Evolutionary conservation across 2,329 filamentous ascomycete species (phyloP).

Genomic region (Myriosclerotinia duriaeana): DNA sequence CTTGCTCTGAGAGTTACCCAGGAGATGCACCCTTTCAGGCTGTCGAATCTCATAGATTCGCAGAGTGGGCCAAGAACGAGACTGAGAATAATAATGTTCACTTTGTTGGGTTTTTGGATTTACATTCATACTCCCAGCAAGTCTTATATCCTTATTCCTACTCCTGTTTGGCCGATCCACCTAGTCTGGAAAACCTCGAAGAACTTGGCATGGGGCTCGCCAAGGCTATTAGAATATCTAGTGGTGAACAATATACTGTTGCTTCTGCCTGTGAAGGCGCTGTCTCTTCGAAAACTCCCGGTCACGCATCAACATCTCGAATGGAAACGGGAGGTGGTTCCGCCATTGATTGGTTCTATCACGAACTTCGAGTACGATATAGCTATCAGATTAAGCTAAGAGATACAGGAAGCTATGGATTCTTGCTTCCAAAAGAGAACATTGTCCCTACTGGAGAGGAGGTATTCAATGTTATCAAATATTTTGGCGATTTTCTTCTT

Average conservation of each 20-base stretch:
- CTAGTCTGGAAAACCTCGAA: constrained; percentile 86
- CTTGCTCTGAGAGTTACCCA: constrained; percentile 88
- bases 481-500: constrained; percentile 77
- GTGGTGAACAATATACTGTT: constrained; percentile 73
- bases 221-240: constrained; percentile 82
- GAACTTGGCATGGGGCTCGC: constrained; percentile 85
- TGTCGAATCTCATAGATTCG: constrained; percentile 71
- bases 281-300: constrained; percentile 46
- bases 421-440: constrained; percentile 79
- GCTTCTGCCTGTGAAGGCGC: constrained; percentile 85
- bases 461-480: constrained; percentile 77
- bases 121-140: constrained; percentile 95
- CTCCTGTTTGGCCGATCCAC: constrained; percentile 74
- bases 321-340: constrained; percentile 79
- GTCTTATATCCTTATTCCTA: constrained; percentile 91
- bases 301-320: constrained; percentile 42
- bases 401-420: constrained; percentile 92
- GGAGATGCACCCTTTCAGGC: constrained; percentile 82
- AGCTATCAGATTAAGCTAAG: constrained; percentile 93
- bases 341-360: constrained; percentile 93
- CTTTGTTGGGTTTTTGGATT: constrained; percentile 82
- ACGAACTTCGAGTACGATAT: constrained; percentile 76
- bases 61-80: constrained; percentile 80
- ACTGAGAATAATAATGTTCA: constrained; percentile 67
- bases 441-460: constrained; percentile 91